Base-by-base conservation (phyloP, 1,284 basidiomycete species). In the Naganishia liquefaciens region DNA sequence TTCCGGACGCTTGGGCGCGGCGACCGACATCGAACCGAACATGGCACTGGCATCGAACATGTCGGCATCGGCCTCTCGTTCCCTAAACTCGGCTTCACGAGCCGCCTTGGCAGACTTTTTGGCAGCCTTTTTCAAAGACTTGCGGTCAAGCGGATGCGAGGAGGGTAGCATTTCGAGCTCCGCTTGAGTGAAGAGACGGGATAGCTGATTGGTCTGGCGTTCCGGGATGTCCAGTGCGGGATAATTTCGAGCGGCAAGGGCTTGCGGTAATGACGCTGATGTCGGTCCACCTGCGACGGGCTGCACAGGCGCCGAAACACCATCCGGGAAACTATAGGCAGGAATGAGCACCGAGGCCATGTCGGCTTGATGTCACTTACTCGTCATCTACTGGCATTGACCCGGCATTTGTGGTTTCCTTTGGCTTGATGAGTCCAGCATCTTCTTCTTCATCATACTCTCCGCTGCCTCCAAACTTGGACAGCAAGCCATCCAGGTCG, bases 71-170 rank as follows among this genome's bases (percentile, higher is more conserved):
- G 76, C 76, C 15, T 74, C 76, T 30, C 66, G 55, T 51, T 73
- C 76, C 10, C 58, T n/a, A 13, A 52, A 50, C 0, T 71, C 72
- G 1, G 74, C 75, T 10, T 70, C 72, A 47, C 70, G 70, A 43
- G 71, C 68, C 65, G 74, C 76, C 68, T 76, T 77, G 50, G 76
- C 78, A n/a, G 28, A 28, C 65, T 77, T 77, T 70, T 79, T 79
- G 21, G 75, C 74, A 21, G 71, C 69, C 54, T 73, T 69, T 67
- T 77, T 78, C 15, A 70, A 61, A 37, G 70, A 70, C 50, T 73
- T 72, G 15, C 74, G 65, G 54, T 76, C 75, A 25, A 76, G 65
- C 11, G 75, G 58, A 55, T 61, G 57, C 28, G 58, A 43, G 3
- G 68, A 47, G 2, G 74, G 74, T 6, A 76, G 66, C 2, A 74